Evolutionary conservation across 768 basidiomycete genomes (phyloP).

Genomic region (Amylocystis lapponica): DNA sequence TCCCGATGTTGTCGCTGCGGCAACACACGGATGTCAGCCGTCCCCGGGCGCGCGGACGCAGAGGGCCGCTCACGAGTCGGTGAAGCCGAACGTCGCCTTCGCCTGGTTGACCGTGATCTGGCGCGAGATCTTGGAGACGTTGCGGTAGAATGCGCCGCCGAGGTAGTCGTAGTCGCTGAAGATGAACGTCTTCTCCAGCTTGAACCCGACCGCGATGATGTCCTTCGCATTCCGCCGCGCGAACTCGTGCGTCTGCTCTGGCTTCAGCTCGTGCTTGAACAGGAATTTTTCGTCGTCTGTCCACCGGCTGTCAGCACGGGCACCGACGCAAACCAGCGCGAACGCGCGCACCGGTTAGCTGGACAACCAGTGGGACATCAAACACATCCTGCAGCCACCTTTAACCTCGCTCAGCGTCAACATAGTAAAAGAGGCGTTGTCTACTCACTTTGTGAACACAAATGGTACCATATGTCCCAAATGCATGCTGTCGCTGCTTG

Average conservation of each 20-base stretch:
- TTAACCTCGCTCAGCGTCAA: background rate
- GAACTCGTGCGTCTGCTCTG: slow-evolving; percentile 81
- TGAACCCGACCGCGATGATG: slow-evolving; percentile 95
- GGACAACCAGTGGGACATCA: slow-evolving; percentile 88
- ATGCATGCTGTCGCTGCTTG: slow-evolving; percentile 96
- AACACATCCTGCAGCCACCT: slow-evolving; percentile 98
- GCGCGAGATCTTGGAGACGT: slow-evolving; percentile 87
- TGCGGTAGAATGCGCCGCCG: slow-evolving; percentile 90
- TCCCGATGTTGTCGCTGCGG: slow-evolving; percentile 92
- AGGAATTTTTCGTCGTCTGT: slow-evolving; percentile 98
- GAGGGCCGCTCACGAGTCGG: slow-evolving; percentile 71
- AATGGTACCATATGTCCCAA: slow-evolving; percentile 97
- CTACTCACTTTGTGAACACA: slow-evolving; percentile 86
- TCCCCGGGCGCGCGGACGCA: too few species aligned
- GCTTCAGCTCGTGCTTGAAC: slow-evolving; percentile 91
- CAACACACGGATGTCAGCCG: background rate
- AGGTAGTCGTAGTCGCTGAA: slow-evolving; percentile 90
- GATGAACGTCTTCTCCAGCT: slow-evolving; percentile 91
- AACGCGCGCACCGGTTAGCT: slow-evolving; percentile 71
- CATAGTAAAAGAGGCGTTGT: background rate
- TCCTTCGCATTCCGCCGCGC: slow-evolving; percentile 86
- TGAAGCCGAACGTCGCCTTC: slow-evolving; percentile 95
- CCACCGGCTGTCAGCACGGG: background rate
- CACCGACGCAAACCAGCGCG: background rate
- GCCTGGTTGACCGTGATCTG: slow-evolving; percentile 92